Conservation (phyloP, 495 filamentous ascomycete species). For the Ramalina peruviana region DNA sequence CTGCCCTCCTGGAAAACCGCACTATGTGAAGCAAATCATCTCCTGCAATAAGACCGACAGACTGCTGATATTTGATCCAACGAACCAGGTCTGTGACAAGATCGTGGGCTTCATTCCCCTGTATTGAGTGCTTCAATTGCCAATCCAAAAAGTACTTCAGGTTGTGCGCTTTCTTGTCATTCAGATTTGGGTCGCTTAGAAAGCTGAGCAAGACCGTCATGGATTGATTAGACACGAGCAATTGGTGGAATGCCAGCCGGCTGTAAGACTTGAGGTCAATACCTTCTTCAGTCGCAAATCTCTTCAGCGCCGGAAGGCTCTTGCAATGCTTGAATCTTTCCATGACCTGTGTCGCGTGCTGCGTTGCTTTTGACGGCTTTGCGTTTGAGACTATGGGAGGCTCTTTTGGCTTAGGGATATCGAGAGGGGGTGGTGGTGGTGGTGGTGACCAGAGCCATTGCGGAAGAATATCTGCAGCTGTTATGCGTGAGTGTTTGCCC, state of each 20-base stretch:
- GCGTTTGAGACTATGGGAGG: neutral
- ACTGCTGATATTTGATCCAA: constrained; percentile 23
- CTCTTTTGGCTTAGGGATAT: neutral
- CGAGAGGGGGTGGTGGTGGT: neutral
- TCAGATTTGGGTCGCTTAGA: constrained; percentile 30
- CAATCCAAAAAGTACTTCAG: constrained; percentile 18
- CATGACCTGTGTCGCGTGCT: neutral
- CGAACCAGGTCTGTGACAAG: constrained; percentile 19
- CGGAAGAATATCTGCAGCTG: neutral
- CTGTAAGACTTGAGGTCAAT: constrained; percentile 19
- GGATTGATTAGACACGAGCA: constrained; percentile 15
- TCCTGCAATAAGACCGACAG: constrained; percentile 25
- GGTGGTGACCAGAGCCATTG: constrained; percentile 5
- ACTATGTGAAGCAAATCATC: constrained; percentile 26
- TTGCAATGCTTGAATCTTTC: constrained; percentile 5
- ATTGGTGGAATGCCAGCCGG: constrained; percentile 26
- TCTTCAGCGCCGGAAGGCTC: neutral
- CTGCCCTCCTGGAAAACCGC: constrained; percentile 14
- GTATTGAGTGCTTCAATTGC: constrained; percentile 8
- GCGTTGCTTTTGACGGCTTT: neutral
- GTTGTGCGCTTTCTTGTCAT: constrained; percentile 28
- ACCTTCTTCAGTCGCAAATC: neutral
- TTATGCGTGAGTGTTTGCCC: neutral
- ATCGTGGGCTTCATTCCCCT: constrained; percentile 2
- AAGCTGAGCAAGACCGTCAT: constrained; percentile 25